Evolutionary conservation across 305 asterid genomes (phyloP).

Genomic region (Solanum hybrid): DNA sequence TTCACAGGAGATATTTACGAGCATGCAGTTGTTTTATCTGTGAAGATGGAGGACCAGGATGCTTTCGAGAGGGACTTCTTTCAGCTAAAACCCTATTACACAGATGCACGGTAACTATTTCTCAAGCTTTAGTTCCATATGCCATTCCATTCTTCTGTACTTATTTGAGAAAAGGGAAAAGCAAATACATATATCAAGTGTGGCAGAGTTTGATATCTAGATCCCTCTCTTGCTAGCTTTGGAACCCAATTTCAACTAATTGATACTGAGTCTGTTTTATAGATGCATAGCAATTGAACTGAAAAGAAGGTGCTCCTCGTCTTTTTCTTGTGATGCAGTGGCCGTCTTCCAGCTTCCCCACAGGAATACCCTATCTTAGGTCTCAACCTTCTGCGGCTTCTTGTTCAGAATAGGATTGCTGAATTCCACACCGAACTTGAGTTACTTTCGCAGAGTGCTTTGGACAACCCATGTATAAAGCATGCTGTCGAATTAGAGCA

Average conservation of each 20-base stretch:
- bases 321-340: constrained; percentile 46
- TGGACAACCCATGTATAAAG: constrained; percentile 85
- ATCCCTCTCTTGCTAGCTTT: not conserved
- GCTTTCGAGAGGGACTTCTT: constrained; percentile 89
- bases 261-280: not conserved
- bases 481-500: constrained; percentile 98
- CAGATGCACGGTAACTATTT: constrained; percentile 63
- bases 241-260: not conserved
- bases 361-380: constrained; percentile 91
- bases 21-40: constrained; percentile 84
- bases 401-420: constrained; percentile 94
- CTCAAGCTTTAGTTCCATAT: not conserved
- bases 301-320: constrained; percentile 6
- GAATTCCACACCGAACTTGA: constrained; percentile 97
- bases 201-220: not conserved
- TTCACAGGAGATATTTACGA: constrained; percentile 82
- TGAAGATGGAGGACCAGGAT: constrained; percentile 87
- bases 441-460: constrained; percentile 64
- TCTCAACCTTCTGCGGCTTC: constrained; percentile 94
- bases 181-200: not conserved
- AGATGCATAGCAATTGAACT: not conserved
- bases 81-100: constrained; percentile 86
- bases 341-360: constrained; percentile 62
- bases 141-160: not conserved
- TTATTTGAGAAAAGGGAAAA: not conserved